phyloP scores from a whole-genome alignment of 176 grass and related monocot genomes.

The Hsuehochloa calcarea region DNA sequence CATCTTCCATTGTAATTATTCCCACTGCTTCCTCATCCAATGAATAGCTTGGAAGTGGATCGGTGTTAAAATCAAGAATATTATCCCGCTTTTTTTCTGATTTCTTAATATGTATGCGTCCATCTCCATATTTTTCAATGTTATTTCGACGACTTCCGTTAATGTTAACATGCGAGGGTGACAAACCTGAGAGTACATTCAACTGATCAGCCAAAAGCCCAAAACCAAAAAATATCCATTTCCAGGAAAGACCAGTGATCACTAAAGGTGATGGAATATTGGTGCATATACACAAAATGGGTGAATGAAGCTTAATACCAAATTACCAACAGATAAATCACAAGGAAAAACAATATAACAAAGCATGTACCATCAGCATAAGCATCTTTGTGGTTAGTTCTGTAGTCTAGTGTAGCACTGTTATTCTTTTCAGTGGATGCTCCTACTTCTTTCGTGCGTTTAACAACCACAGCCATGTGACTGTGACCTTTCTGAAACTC shows the following conservation, averaged over 20 bases:
- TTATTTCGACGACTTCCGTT: slow-evolving; percentile 50
- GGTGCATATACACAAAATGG: slow-evolving; percentile 10
- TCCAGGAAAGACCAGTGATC: slow-evolving; percentile 29
- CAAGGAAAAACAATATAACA: slow-evolving; percentile 3
- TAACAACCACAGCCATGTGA: slow-evolving; percentile 96
- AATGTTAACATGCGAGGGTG: slow-evolving; percentile 41
- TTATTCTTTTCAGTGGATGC: slow-evolving; percentile 51
- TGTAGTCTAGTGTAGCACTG: slow-evolving; percentile 45
- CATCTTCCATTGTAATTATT: slow-evolving; percentile 99
- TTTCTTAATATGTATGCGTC: slow-evolving; percentile 56
- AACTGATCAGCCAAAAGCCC: slow-evolving; percentile 44
- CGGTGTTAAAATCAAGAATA: slow-evolving; percentile 92
- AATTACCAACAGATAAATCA: not conserved
- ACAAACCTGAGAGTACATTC: slow-evolving; percentile 48
- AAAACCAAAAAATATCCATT: slow-evolving; percentile 28
- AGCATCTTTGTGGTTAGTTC: slow-evolving; percentile 47
- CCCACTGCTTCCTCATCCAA: slow-evolving; percentile 89
- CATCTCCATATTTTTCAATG: slow-evolving; percentile 59
- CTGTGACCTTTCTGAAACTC: slow-evolving; percentile 99
- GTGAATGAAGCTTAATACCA: not conserved
- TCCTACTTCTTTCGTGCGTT: slow-evolving; percentile 55
- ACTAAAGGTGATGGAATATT: slow-evolving; percentile 17
- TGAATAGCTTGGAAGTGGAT: slow-evolving; percentile 74
- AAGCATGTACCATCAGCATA: slow-evolving; percentile 49
- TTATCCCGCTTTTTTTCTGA: slow-evolving; percentile 61